Percentiles rank a stretch among this genome's conserved stretches.
phyloP scores from a whole-genome alignment of 176 grass and related monocot genomes.

The Elymus sibiricus region DNA sequence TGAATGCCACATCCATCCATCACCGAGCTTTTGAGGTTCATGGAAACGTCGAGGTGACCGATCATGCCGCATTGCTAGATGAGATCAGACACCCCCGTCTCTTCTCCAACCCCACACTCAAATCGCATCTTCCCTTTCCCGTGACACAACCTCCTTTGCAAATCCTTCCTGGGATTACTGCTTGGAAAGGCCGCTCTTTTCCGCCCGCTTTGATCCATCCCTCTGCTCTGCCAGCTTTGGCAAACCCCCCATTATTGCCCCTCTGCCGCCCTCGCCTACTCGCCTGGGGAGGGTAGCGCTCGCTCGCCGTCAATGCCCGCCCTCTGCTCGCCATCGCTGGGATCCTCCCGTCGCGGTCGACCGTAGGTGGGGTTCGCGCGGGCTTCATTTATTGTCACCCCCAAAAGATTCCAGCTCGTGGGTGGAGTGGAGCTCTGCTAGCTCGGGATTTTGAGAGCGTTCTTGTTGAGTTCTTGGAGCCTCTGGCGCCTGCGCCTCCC shows the following conservation, averaged over 20 bases:
- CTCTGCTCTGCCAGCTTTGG: slow-evolving; percentile 21
- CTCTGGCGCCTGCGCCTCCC: not conserved
- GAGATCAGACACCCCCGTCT: not conserved
- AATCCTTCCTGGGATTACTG: slow-evolving; percentile 23
- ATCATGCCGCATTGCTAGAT: slow-evolving; percentile 31
- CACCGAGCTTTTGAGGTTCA: not conserved
- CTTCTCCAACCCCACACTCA: not conserved
- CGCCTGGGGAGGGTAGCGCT: not conserved
- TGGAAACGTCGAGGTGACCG: not conserved
- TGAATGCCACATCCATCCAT: not conserved
- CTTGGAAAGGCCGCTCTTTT: slow-evolving; percentile 14
- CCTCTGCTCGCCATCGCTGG: slow-evolving; percentile 22
- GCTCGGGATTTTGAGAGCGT: not conserved
- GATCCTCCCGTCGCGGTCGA: slow-evolving; percentile 31
- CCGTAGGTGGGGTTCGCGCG: slow-evolving; percentile 25
- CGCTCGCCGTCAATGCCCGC: slow-evolving; percentile 28
- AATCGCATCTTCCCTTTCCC: not conserved
- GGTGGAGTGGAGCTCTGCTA: not conserved
- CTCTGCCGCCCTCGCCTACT: slow-evolving; percentile 12
- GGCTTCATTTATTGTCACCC: slow-evolving; percentile 36
- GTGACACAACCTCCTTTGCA: not conserved
- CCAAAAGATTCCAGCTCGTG: slow-evolving; percentile 20
- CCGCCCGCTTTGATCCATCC: not conserved
- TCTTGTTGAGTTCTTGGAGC: not conserved
- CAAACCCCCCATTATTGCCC: slow-evolving; percentile 26